Evolutionary conservation across 257 asterid species (phyloP), one percentile per base, ranked within the genome.

Genomic region (Mentha longifolia): DNA sequence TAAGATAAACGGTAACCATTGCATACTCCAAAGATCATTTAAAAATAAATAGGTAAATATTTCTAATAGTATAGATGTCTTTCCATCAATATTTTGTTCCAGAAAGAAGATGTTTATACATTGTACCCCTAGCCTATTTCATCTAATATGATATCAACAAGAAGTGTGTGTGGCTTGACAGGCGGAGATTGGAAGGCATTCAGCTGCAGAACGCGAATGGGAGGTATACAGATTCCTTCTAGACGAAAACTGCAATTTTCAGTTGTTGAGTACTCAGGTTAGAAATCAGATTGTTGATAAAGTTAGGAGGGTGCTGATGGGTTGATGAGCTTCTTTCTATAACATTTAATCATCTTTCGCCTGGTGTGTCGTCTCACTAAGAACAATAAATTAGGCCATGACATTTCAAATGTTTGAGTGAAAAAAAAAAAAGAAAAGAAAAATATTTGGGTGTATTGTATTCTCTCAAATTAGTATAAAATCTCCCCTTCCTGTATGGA

Each of bases 131-230:
- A 28, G 42, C 22, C 51, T 59, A 42, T 51, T 45, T 33, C 37
- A 25, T 70, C 9, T 54, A 3, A 59, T 62, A 72, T 17, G 45
- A 22, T 28, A 59, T 68, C 11, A 70, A 37, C 35, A 59, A 57
- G 68, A 61, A 68, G 9, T 51, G 13, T 56, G 12, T 76, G 20
- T 71, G 68, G 15, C 30, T 75, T 82, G 67, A 54, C 71, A 90
- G 95, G 98, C 97, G 20, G 95, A 92, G 76, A 92, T 87, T 19
- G 95, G 95, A 69, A 79, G 96, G 82, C 84, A 82, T 80, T 85
- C 89, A 19, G 76, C 90, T 11, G 81, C 73, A 59, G 89, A 85
- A 45, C 85, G 83, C 4, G 95, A 88, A 75, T 92, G 98, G 95
- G 98, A 88, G 83, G 90, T 90, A 11, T 90, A 88, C 81, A 74